Evolutionary conservation across 1,139 yeast species (phyloP).

Genomic region (Kodamaea plutei): DNA sequence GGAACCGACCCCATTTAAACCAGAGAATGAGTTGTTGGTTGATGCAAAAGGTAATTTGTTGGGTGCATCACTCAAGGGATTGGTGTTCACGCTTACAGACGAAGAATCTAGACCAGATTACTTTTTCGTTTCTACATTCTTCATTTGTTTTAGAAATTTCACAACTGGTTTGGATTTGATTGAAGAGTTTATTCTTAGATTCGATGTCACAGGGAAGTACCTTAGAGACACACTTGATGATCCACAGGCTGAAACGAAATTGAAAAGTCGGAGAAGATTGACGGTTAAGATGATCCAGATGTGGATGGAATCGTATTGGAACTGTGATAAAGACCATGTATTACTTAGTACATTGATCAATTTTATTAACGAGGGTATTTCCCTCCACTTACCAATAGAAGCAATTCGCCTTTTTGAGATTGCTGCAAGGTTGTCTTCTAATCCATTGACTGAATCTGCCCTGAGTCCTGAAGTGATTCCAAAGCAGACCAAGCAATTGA

Average conservation of each 20-base stretch:
- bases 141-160: constrained; percentile 75
- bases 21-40: constrained; percentile 45
- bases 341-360: constrained; percentile 66
- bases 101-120: constrained; percentile 68
- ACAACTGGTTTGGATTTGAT: constrained; percentile 66
- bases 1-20: constrained; percentile 8
- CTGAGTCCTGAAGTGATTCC: constrained; percentile 7
- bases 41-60: constrained; percentile 51
- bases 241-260: constrained; percentile 44
- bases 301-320: constrained; percentile 92
- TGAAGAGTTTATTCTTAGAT: constrained; percentile 64
- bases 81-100: constrained; percentile 68
- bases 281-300: constrained; percentile 66
- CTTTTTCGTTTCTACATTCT: constrained; percentile 69
- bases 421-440: constrained; percentile 51
- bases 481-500: constrained; percentile 29
- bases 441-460: constrained; percentile 8
- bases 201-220: constrained; percentile 45
- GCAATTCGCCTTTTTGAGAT: constrained; percentile 57
- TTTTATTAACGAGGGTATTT: constrained; percentile 71
- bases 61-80: constrained; percentile 78
- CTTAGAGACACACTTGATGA: constrained; percentile 27
- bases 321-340: constrained; percentile 53
- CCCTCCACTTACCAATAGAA: constrained; percentile 56
- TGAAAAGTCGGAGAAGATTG: constrained; percentile 62